Evolutionary conservation across 2,329 filamentous ascomycete species (phyloP).

Genomic region (Ophiostoma fasciatum): DNA sequence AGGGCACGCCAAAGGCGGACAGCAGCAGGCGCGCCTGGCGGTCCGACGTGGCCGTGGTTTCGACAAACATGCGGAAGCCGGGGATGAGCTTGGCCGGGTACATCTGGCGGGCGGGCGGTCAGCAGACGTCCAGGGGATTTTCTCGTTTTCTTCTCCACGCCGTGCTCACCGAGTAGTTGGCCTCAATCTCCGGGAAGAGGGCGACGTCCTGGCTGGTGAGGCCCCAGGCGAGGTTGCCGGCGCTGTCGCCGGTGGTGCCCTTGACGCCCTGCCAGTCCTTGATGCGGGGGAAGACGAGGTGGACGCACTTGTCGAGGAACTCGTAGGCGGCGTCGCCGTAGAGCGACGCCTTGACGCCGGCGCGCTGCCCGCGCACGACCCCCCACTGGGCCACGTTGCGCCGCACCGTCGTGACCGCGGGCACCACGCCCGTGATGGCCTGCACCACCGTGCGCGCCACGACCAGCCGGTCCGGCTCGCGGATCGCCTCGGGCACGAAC

Average conservation of each 20-base stretch:
- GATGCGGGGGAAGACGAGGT: constrained; percentile 83
- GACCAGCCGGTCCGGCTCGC: constrained; percentile 62
- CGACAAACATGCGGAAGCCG: constrained; percentile 67
- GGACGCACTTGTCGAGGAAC: constrained; percentile 79
- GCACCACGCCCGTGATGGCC: constrained; percentile 66
- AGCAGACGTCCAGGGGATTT: constrained; percentile 9
- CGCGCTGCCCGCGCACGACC: constrained; percentile 53
- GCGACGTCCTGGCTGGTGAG: constrained; percentile 61
- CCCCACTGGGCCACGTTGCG: constrained; percentile 62
- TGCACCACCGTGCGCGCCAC: constrained; percentile 75
- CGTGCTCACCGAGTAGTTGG: constrained; percentile 91
- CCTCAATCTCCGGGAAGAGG: constrained; percentile 84
- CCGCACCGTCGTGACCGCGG: constrained; percentile 53
- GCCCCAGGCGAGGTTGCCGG: constrained; percentile 77
- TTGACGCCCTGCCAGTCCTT: constrained; percentile 78
- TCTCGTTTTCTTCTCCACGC: too few species aligned
- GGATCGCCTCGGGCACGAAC: constrained; percentile 52
- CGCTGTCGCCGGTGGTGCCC: constrained; percentile 62
- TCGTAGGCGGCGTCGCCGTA: constrained; percentile 71
- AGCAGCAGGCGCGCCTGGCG: constrained; percentile 69
- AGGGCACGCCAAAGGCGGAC: constrained; percentile 60
- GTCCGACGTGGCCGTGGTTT: constrained; percentile 75
- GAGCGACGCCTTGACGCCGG: constrained; percentile 65
- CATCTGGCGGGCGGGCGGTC: constrained; percentile 27
- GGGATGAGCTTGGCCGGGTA: constrained; percentile 61